Evolutionary conservation across 805 yeast genomes (phyloP), one percentile per base, ranked within the genome.

Genomic region (Scheffersomyces stipitis): DNA sequence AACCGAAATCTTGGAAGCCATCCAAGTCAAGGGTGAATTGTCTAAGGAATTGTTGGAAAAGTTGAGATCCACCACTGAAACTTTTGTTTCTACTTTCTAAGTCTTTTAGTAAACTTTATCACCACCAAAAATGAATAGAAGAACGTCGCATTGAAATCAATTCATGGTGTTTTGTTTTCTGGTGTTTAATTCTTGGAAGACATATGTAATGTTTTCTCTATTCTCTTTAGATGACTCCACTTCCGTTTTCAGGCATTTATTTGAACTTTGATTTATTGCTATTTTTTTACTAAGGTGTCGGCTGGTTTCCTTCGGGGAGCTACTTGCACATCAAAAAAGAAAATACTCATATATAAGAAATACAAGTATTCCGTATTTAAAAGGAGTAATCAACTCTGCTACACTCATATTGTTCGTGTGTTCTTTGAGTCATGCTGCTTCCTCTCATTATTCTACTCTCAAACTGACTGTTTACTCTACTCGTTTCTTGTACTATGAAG

Each of bases 31-130:
- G 74, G 99, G 99, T 78, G 86, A 83, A 75, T 81, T 93, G 62
- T 75, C 96, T 57, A 78, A 86, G 66, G 97, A 89, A 64, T 73
- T 77, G 64, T 80, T 95, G 71, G 93, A 76, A 46, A 77, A 83
- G 73, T 84, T 93, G 76, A 90, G 83, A 81, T 52, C 84, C 65
- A 95, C 89, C 60, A 86, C 98, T 60, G 91, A 87, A 78, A 75
- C 90, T 61, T 93, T 93, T 73, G 81, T 84, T 67, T 84, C 95
- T 64, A 81, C 97, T 65, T 91, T 90, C 78, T 69, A 67, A 66
- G 56, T 48, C 34, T 10, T 7, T 20, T n/a, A n/a, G n/a, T n/a
- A n/a, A n/a, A n/a, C 27, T 31, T 34, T 17, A 5, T 31, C 5
- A 12, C 24, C 7, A 7, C 24, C 24, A 20, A 20, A 20, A 20